Evolutionary conservation across 2,329 filamentous ascomycete genomes (phyloP), one percentile per base, ranked within the genome.

Genomic region (Aspergillus sp.): DNA sequence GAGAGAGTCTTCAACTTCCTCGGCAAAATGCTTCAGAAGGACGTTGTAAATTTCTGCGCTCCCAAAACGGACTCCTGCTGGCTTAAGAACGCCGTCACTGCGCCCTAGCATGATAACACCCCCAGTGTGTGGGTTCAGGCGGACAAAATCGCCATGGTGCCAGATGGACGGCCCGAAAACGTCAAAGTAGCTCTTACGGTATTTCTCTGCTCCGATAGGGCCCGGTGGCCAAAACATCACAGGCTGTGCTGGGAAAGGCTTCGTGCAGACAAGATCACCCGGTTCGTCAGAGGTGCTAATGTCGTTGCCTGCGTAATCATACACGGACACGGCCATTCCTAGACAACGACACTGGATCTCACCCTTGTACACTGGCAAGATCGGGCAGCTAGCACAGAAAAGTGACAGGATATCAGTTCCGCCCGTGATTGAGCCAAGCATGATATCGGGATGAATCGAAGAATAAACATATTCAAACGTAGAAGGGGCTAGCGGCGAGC

Each of bases 351-450:
- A 89, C 70, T 93, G 89, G 45, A 92, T 89, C 66, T 91, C 86
- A 20, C 89, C 89, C 1, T 78, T 77, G 57, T 84, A 78, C 17
- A 93, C 88, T 1, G 89, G 88, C 1, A 89, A 77, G 3, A 92
- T 78, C 0, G 88, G 87, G 50, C 87, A 93, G 0, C 91, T 89
- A 0, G 90, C 87, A 41, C 92, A 93, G 65, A 97, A 99, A 32
- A 97, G 83, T 1, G 92, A 96, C 59, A 97, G 90, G 63, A 97
- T 97, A 68, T 99, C 94, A 3, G 93, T 97, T 46, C 93, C 94
- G 35, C 94, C 94, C 0, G 93, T 97, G 65, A 99, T 97, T 51
- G 89, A 95, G 45, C 86, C 90, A 7, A 97, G 83, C 71, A 96
- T 93, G 59, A 97, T 79, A n/a, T 82, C 77, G 0, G 81, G 65